Conservation (phyloP, 495 filamentous ascomycete species). For the Echria macrotheca region DNA sequence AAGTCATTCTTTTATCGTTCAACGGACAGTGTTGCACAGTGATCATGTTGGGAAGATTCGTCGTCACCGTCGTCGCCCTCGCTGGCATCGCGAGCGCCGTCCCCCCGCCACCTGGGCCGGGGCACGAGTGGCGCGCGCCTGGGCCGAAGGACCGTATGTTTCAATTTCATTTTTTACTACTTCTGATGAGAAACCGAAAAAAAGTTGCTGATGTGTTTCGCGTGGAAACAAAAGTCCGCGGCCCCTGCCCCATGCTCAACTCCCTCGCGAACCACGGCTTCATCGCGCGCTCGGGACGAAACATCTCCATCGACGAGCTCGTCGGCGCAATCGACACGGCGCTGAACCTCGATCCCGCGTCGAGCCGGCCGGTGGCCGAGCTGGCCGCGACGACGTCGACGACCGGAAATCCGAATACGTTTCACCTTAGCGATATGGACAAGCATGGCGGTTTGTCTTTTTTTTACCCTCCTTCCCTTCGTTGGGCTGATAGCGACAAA, state of each 20-base stretch:
- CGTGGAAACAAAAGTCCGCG: too few relatives aligned
- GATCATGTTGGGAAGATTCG: too few relatives aligned
- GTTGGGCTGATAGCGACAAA: not conserved
- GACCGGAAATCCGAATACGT: constrained; percentile 43
- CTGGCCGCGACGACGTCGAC: constrained; percentile 44
- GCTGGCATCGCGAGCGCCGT: too few relatives aligned
- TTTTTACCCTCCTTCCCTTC: not conserved
- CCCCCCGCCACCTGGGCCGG: too few relatives aligned
- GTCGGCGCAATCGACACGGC: constrained; percentile 33
- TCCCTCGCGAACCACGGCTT: constrained; percentile 35
- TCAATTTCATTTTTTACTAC: too few relatives aligned
- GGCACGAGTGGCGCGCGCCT: too few relatives aligned
- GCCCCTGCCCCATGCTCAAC: constrained; percentile 38
- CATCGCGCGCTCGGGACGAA: constrained; percentile 32
- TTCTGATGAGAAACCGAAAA: too few relatives aligned
- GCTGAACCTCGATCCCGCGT: constrained; percentile 37
- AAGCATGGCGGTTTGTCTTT: constrained; percentile 1
- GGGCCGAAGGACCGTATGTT: too few relatives aligned
- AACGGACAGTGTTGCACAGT: too few relatives aligned
- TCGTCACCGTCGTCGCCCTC: too few relatives aligned
- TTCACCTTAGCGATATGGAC: constrained; percentile 43
- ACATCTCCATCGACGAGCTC: constrained; percentile 31
- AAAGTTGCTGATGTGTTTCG: too few relatives aligned
- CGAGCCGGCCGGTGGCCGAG: constrained; percentile 36
- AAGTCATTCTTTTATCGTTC: too few relatives aligned